Conservation (phyloP, 352 stramenopile species). For the Lagenidium giganteum region DNA sequence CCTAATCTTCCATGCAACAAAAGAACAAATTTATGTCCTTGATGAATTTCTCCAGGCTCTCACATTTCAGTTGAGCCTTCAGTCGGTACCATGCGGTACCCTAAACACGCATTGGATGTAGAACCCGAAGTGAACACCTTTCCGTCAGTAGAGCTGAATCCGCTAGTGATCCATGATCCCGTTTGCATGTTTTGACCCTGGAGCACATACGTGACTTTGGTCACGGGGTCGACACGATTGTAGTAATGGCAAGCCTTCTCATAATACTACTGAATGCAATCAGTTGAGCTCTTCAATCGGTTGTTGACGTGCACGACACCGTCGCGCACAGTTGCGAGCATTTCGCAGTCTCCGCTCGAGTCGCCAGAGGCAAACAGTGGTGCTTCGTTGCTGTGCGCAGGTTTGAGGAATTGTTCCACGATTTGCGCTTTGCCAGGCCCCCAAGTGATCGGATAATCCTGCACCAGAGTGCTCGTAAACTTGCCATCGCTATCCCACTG, state of each 20-base stretch:
- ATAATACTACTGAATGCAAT: conserved; percentile 63
- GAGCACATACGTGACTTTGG: conserved; percentile 47
- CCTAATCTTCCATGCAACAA: too few species aligned
- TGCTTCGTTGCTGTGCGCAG: conserved; percentile 32
- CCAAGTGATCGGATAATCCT: conserved; percentile 65
- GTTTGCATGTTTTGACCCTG: conserved; percentile 61
- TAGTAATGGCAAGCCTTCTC: conserved; percentile 54
- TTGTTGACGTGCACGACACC: conserved; percentile 64
- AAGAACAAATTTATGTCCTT: too few species aligned
- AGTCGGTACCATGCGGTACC: too few species aligned
- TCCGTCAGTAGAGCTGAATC: conserved; percentile 56
- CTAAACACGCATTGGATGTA: conserved; percentile 18
- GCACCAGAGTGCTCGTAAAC: conserved; percentile 34
- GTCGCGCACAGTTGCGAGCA: conserved; percentile 50
- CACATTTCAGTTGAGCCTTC: too few species aligned
- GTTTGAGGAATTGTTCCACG: conserved; percentile 38
- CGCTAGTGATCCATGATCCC: conserved; percentile 61
- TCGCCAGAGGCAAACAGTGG: conserved; percentile 53
- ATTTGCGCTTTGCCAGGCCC: conserved; percentile 46
- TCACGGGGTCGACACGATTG: conserved; percentile 23
- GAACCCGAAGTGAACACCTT: conserved; percentile 41
- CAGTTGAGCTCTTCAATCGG: conserved; percentile 34
- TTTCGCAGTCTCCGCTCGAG: conserved; percentile 54
- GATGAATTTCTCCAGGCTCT: too few species aligned
- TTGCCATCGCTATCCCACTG: conserved; percentile 24